Base-by-base conservation (phyloP, 371 early-diverging fungal species). In the Apophysomyces trapeziformis region DNA sequence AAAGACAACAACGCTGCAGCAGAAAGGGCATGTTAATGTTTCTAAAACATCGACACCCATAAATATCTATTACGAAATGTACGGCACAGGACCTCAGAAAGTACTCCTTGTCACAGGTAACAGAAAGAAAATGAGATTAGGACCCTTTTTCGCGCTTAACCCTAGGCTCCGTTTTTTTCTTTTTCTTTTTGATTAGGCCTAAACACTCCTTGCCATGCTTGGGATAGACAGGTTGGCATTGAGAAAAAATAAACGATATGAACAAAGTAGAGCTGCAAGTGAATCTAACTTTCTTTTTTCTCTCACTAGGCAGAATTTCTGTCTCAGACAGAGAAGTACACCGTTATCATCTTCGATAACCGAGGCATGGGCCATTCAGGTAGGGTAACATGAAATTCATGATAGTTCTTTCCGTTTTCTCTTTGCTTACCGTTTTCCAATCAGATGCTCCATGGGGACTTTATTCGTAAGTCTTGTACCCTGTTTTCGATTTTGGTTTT, bases 311-410 rank as follows among this genome's bases (percentile, higher is more conserved):
- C 87, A 0, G 70, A 85, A 50, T 84, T 79, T 65, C 85, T 93
- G 66, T 85, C 86, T 6, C 38, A 61, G 14, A 80, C 77, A 35
- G 83, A 81, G 41, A 83, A 87, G 37, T 93, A 88, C 71, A 87
- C 89, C 13, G 84, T 91, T 3, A 85, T 92, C 61, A 84, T 92
- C 13, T 91, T 92, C 68, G 95, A 95, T 68, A 93, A 93, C 78
- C 76, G 93, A 63, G 95, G 93, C 35, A 84, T 86, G 61, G 93
- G 95, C 7, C 67, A 73, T 45, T 79, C 83, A 61, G 80, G 81
- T 74, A 75, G n/a, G 59, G 1, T 8, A 32, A 32, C 9, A 38
- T 50, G 36, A 32, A 13, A 13, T 38, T 38, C 38, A 36, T 18
- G n/a, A 14, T 5, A 12, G 37, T 63, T 54, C 18, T 56, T 36